Percentiles rank a stretch among this genome's conserved stretches.
Evolutionary conservation across 176 grass and related monocot species (phyloP).

Genomic region (Aegilops sharonensis): DNA sequence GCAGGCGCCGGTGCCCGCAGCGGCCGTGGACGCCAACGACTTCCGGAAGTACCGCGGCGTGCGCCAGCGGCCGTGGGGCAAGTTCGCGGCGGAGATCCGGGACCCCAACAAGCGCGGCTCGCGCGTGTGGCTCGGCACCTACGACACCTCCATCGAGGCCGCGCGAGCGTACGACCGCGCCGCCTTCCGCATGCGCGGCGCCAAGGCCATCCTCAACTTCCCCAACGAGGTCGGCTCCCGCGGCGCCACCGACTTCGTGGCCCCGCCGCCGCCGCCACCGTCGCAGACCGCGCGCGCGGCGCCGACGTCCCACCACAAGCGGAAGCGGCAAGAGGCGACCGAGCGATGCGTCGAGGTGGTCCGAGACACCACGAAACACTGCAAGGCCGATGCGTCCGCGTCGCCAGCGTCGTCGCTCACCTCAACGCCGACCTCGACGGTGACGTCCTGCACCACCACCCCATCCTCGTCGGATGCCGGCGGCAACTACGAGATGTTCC

Average conservation of each 20-base stretch:
- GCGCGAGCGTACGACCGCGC: conserved; percentile 84
- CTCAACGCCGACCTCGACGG: conserved; percentile 27
- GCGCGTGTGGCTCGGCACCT: conserved; percentile 92
- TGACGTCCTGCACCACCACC: conserved; percentile 30
- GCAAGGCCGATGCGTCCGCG: conserved; percentile 26
- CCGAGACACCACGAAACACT: background rate
- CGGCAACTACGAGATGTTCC: conserved; percentile 3
- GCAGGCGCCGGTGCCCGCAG: background rate
- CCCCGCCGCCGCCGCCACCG: conserved; percentile 1
- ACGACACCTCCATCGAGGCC: conserved; percentile 78
- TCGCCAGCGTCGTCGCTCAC: conserved; percentile 11
- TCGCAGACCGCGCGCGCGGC: background rate
- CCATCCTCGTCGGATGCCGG: conserved; percentile 3
- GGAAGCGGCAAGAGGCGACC: conserved; percentile 23
- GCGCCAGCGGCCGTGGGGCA: conserved; percentile 83
- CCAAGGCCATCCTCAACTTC: conserved; percentile 93
- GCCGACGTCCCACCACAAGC: background rate
- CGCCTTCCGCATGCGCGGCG: conserved; percentile 72
- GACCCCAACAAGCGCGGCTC: conserved; percentile 73
- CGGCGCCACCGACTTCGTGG: conserved; percentile 23
- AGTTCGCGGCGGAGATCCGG: conserved; percentile 91
- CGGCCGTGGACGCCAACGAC: conserved; percentile 14
- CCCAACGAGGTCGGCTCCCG: conserved; percentile 62
- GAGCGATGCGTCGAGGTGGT: background rate
- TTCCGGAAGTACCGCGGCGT: conserved; percentile 83